Percentiles rank a stretch among this genome's conserved stretches.
These are phyloP conservation scores for Tulasnella sp. DNA, from an alignment of 768 basidiomycete genomes.

Conservation along the genomic window DNA sequence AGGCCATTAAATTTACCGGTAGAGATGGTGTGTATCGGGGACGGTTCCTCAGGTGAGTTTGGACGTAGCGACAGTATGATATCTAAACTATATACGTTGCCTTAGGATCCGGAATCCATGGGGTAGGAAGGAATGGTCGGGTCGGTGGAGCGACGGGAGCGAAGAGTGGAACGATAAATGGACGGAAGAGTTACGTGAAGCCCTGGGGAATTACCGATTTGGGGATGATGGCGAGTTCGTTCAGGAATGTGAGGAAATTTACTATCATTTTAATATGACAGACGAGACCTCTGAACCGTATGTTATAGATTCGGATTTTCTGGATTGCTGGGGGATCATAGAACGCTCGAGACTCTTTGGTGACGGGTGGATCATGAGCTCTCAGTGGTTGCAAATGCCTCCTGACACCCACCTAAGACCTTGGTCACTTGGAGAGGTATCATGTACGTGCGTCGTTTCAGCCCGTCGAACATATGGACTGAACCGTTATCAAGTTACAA, in stretches of 20 bases:
- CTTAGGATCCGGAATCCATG: slow-evolving; percentile 47
- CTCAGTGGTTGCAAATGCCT: slow-evolving; percentile 43
- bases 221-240: slow-evolving; percentile 19
- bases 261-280: too few relatives aligned
- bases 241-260: background rate
- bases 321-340: slow-evolving; percentile 36
- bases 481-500: slow-evolving; percentile 34
- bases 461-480: background rate
- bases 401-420: slow-evolving; percentile 32
- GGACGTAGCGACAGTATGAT: background rate
- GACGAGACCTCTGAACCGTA: too few relatives aligned
- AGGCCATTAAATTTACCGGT: slow-evolving; percentile 27
- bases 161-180: slow-evolving; percentile 14
- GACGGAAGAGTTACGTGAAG: background rate
- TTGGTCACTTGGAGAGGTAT: slow-evolving; percentile 49
- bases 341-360: slow-evolving; percentile 44
- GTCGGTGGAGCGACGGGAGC: slow-evolving; percentile 15
- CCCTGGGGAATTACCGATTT: slow-evolving; percentile 3
- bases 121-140: slow-evolving; percentile 31
- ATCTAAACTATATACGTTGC: slow-evolving; percentile 26
- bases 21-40: slow-evolving; percentile 34
- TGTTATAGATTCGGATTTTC: slow-evolving; percentile 23
- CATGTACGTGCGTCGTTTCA: slow-evolving; percentile 34
- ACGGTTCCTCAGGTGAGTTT: slow-evolving; percentile 37
- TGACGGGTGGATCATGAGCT: slow-evolving; percentile 41